Evolutionary conservation across 176 grass and related monocot species (phyloP).

Genomic region (Oryza meridionalis): DNA sequence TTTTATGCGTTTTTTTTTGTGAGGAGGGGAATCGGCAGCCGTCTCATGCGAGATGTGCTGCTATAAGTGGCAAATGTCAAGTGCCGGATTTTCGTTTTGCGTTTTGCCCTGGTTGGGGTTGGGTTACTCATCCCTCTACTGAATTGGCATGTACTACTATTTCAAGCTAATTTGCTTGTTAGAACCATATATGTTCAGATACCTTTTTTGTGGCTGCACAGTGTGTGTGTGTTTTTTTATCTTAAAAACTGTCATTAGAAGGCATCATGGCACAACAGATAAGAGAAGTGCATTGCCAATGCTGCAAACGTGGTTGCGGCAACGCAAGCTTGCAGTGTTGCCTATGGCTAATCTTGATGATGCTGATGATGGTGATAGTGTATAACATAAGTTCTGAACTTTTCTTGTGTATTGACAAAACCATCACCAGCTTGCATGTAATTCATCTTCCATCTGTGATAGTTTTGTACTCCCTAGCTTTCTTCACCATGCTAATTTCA

Average conservation of each 20-base stretch:
- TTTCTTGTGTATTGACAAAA: neutral
- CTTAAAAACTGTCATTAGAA: no score
- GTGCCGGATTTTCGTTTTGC: neutral
- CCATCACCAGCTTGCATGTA: neutral
- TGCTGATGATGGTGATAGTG: neutral
- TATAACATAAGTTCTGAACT: neutral
- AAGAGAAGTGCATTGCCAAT: neutral
- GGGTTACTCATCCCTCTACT: neutral
- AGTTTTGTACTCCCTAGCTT: neutral
- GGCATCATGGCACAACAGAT: neutral
- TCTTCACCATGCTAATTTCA: neutral
- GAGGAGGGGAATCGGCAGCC: no score
- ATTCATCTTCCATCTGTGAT: conserved; percentile 1
- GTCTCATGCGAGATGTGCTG: neutral
- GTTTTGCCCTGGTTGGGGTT: neutral
- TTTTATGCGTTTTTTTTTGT: neutral
- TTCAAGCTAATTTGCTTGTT: neutral
- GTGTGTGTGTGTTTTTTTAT: neutral
- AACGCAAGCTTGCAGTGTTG: neutral
- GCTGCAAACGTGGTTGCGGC: no score
- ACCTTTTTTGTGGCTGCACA: neutral
- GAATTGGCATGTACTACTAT: neutral
- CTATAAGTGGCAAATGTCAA: neutral
- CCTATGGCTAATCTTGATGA: neutral
- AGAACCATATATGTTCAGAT: neutral